Conservation (phyloP, 1,284 basidiomycete genomes). For the Malassezia arunalokei region DNA sequence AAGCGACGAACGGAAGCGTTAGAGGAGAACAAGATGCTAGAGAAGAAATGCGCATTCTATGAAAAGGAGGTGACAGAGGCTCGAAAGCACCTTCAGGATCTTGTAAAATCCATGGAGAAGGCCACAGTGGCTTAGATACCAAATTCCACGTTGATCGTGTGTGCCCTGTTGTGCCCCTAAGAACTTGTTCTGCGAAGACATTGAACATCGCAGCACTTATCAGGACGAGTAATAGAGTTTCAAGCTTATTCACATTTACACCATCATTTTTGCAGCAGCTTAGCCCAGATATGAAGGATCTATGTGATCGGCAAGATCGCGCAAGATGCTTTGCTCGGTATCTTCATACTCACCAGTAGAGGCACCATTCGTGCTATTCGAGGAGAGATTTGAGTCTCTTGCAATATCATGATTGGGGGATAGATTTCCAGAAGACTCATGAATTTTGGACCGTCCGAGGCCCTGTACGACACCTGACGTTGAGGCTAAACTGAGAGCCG, state of each 20-base stretch:
- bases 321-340: conserved; percentile 18
- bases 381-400: conserved; percentile 26
- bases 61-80: conserved; percentile 16
- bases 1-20: neutral
- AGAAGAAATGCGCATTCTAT: conserved; percentile 14
- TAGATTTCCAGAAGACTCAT: conserved; percentile 5
- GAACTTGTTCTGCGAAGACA: neutral
- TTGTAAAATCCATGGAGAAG: conserved; percentile 15
- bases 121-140: neutral
- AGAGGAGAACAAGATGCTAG: conserved; percentile 15
- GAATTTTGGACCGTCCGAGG: neutral
- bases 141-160: too few species aligned
- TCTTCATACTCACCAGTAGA: conserved; percentile 37
- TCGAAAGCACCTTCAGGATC: conserved; percentile 14
- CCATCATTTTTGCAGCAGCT: neutral
- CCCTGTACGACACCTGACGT: conserved; percentile 3
- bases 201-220: neutral
- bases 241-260: neutral
- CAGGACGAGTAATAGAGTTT: neutral
- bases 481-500: conserved; percentile 9
- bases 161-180: too few species aligned
- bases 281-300: conserved; percentile 7
- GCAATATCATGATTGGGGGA: conserved; percentile 11
- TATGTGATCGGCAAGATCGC: conserved; percentile 4
- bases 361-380: conserved; percentile 12